Percentiles rank a stretch among this genome's conserved stretches.
These are phyloP conservation scores for Russula griseocarnosa DNA, from an alignment of 768 basidiomycete genomes.

Conservation along the genomic window DNA sequence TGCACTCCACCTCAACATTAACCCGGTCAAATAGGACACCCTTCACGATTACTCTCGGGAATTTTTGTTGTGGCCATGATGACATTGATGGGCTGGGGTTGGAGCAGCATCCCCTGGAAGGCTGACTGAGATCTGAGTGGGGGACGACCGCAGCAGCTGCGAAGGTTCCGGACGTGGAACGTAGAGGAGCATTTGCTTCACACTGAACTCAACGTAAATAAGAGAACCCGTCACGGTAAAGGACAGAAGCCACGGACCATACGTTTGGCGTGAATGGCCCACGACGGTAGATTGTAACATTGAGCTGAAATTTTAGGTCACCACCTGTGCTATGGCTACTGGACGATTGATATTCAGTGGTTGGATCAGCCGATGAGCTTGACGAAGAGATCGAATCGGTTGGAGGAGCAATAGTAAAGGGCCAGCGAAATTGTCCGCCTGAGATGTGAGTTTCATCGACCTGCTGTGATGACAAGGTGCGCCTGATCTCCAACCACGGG, in stretches of 20 bases:
- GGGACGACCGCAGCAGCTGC: not conserved
- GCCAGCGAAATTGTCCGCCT: slow-evolving; percentile 9
- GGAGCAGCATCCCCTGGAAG: not conserved
- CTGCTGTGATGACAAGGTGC: not conserved
- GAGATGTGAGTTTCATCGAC: slow-evolving; percentile 1
- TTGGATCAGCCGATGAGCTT: not conserved
- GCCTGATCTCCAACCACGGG: slow-evolving; percentile 9
- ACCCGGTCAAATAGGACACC: slow-evolving; percentile 9
- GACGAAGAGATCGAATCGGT: not conserved
- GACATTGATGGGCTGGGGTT: not conserved
- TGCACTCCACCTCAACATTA: slow-evolving; percentile 21
- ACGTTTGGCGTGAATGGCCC: slow-evolving; percentile 11
- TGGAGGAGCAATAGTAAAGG: slow-evolving; percentile 11
- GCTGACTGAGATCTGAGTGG: not conserved
- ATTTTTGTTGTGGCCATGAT: slow-evolving; percentile 11
- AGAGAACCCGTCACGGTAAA: not conserved
- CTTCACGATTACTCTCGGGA: slow-evolving; percentile 7
- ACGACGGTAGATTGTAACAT: slow-evolving; percentile 16
- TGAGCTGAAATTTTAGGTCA: slow-evolving; percentile 5
- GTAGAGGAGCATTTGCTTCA: slow-evolving; percentile 3
- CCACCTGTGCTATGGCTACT: too few relatives aligned
- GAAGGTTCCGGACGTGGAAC: not conserved
- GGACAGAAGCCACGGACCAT: slow-evolving; percentile 11
- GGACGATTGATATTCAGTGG: not conserved
- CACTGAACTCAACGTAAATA: not conserved